These are phyloP conservation scores for Pythium folliculosum DNA, from an alignment of 352 stramenopile genomes.

Conservation along the genomic window DNA sequence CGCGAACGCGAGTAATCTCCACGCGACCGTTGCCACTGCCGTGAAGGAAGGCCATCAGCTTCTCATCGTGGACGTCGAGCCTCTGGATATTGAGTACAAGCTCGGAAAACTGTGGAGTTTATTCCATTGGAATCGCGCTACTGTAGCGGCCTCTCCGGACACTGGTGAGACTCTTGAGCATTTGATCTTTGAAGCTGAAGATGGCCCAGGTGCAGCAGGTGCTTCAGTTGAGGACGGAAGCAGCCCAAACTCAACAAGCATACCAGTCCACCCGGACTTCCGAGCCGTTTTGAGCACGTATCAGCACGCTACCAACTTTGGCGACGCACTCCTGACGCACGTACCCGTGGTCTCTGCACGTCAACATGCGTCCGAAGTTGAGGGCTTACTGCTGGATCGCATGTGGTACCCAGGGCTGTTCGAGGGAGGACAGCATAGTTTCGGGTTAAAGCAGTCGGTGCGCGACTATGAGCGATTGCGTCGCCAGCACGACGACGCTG, in stretches of 20 bases:
- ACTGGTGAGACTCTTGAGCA: not conserved
- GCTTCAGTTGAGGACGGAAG: not conserved
- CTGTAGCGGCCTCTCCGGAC: not conserved
- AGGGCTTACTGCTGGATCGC: constrained; percentile 46
- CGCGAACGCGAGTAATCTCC: constrained; percentile 37
- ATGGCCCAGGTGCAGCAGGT: not conserved
- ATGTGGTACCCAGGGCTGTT: constrained; percentile 37
- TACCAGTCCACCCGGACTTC: constrained; percentile 43
- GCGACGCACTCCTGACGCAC: constrained; percentile 32
- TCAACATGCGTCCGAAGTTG: constrained; percentile 34
- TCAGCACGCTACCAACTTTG: constrained; percentile 34
- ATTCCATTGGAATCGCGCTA: constrained; percentile 35
- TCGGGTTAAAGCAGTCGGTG: constrained; percentile 37
- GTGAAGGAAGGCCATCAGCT: constrained; percentile 54
- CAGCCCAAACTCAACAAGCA: not conserved
- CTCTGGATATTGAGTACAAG: constrained; percentile 34
- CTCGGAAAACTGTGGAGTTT: constrained; percentile 23
- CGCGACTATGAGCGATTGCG: constrained; percentile 31
- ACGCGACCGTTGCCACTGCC: constrained; percentile 33
- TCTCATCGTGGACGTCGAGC: constrained; percentile 59
- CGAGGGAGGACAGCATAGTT: constrained; percentile 20
- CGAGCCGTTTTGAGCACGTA: constrained; percentile 51
- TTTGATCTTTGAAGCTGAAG: constrained; percentile 3
- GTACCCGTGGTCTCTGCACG: constrained; percentile 40
- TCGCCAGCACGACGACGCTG: constrained; percentile 21